Evolutionary conservation across 257 asterid species (phyloP).

Genomic region (Fraxinus americana): DNA sequence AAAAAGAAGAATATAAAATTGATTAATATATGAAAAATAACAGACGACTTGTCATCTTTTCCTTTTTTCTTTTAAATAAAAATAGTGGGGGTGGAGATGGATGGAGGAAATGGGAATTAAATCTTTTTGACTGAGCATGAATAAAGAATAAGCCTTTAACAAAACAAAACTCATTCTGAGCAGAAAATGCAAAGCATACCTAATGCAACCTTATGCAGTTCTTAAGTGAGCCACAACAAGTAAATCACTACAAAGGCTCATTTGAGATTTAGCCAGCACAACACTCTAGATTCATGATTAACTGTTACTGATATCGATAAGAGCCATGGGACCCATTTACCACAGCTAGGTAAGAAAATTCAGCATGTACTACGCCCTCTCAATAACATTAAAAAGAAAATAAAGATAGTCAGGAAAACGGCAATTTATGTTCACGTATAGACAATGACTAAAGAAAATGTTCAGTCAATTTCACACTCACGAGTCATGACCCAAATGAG

Average conservation of each 20-base stretch:
- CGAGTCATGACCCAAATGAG: background rate
- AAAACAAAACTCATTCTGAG: slow-evolving; percentile 14
- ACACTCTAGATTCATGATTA: slow-evolving; percentile 3
- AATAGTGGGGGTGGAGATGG: slow-evolving; percentile 9
- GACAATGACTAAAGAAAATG: background rate
- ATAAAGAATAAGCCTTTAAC: background rate
- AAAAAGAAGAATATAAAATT: background rate
- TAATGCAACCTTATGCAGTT: slow-evolving; percentile 4
- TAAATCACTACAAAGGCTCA: slow-evolving; percentile 2
- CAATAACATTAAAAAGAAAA: slow-evolving; percentile 9
- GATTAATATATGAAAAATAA: slow-evolving; percentile 22
- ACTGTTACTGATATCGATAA: background rate
- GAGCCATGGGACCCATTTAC: background rate
- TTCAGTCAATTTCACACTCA: background rate
- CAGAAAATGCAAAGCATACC: slow-evolving; percentile 9
- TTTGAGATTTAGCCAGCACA: slow-evolving; percentile 16
- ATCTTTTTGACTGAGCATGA: slow-evolving; percentile 14
- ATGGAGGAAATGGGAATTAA: slow-evolving; percentile 9
- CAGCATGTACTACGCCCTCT: slow-evolving; percentile 14
- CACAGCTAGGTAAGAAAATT: slow-evolving; percentile 16
- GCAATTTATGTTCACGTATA: background rate
- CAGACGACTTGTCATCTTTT: slow-evolving; percentile 9
- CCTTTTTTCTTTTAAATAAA: background rate
- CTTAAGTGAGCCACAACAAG: background rate
- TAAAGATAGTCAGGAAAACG: background rate